Conservation (phyloP, 139 green algal genomes). For the Coelastrella sp. region DNA sequence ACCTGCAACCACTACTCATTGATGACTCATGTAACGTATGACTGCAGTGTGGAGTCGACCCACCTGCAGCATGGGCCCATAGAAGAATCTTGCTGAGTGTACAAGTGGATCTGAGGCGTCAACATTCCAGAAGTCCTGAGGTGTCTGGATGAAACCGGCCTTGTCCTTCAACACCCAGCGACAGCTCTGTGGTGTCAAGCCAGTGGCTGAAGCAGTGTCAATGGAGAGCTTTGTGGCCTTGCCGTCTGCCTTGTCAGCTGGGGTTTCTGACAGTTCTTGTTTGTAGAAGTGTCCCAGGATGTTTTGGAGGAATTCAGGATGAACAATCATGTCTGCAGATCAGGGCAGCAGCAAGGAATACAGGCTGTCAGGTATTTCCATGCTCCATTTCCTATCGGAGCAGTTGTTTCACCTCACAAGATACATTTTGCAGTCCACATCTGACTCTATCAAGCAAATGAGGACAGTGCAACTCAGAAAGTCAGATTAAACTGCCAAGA, state of each 20-base stretch:
- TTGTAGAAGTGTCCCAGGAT: slow-evolving; percentile 39
- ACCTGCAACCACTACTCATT: not conserved
- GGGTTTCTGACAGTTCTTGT: not conserved
- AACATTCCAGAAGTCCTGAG: slow-evolving; percentile 41
- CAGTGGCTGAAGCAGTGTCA: not conserved
- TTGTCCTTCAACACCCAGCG: slow-evolving; percentile 26
- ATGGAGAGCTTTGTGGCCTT: not conserved
- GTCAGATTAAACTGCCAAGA: no score
- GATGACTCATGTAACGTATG: not conserved
- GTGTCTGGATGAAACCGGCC: slow-evolving; percentile 33
- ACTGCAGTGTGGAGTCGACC: not conserved
- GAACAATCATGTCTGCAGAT: slow-evolving; percentile 22
- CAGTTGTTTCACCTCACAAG: no score
- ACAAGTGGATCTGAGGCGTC: slow-evolving; percentile 12
- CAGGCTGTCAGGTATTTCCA: not conserved
- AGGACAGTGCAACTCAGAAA: no score
- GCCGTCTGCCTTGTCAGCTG: not conserved
- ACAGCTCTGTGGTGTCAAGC: not conserved
- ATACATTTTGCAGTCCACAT: no score
- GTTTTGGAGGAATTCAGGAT: slow-evolving; percentile 28
- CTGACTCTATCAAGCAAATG: no score
- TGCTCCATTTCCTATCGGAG: no score
- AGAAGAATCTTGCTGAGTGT: slow-evolving; percentile 29
- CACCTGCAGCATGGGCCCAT: slow-evolving; percentile 1
- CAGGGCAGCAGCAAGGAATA: not conserved